A percentile compares a stretch with the other conserved stretches of the same genome.
These are phyloP conservation scores for Psilocybe mexicana DNA, from an alignment of 1,284 basidiomycete species.

Conservation along the genomic window DNA sequence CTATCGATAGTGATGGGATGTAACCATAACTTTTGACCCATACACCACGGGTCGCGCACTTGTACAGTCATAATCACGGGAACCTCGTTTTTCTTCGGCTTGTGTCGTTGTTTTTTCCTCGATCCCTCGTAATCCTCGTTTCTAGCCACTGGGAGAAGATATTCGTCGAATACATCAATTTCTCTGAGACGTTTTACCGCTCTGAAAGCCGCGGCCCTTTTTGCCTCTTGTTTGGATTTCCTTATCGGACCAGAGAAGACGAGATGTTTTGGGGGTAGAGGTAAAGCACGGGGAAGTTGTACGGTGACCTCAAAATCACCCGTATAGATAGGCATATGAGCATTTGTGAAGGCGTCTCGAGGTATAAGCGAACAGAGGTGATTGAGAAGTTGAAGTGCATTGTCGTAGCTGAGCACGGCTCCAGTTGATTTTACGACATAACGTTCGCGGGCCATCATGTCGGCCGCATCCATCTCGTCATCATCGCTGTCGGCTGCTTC, in stretches of 20 bases:
- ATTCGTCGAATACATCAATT: slow-evolving; percentile 77
- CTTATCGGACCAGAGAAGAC: slow-evolving; percentile 56
- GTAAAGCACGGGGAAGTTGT: slow-evolving; percentile 67
- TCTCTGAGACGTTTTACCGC: slow-evolving; percentile 68
- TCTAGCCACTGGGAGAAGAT: slow-evolving; percentile 64
- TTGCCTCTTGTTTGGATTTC: slow-evolving; percentile 75
- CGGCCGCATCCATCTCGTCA: slow-evolving; percentile 47
- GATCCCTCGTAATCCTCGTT: slow-evolving; percentile 51
- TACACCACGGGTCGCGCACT: slow-evolving; percentile 67
- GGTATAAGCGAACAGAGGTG: slow-evolving; percentile 77
- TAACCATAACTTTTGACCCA: slow-evolving; percentile 54
- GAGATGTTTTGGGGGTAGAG: slow-evolving; percentile 56
- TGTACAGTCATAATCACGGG: slow-evolving; percentile 55
- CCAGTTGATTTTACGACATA: slow-evolving; percentile 71
- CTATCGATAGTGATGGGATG: slow-evolving; percentile 60
- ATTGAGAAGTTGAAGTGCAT: slow-evolving; percentile 66
- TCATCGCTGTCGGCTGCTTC: slow-evolving; percentile 45
- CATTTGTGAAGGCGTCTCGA: slow-evolving; percentile 65
- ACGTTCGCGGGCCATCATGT: slow-evolving; percentile 65
- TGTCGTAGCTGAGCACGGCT: slow-evolving; percentile 76
- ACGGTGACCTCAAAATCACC: slow-evolving; percentile 60
- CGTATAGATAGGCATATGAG: slow-evolving; percentile 58
- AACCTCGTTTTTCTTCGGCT: slow-evolving; percentile 40
- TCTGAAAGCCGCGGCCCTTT: slow-evolving; percentile 75
- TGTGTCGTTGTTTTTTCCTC: background rate